Evolutionary conservation across 768 basidiomycete species (phyloP), one percentile per base, ranked within the genome.

Genomic region (Gymnopilus dilepis): DNA sequence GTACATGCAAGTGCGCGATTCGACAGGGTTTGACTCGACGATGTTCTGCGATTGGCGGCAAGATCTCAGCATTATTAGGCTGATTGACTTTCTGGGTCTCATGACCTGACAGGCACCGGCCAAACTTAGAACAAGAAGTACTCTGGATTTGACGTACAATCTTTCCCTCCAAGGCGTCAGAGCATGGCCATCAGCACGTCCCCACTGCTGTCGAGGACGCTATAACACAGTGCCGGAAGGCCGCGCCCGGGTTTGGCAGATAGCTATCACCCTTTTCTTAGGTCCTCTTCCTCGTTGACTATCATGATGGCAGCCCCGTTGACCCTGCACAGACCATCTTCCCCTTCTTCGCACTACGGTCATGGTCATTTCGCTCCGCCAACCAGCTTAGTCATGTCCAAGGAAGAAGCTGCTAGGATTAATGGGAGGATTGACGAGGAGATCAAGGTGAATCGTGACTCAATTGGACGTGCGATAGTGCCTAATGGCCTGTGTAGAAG

Each of bases 401-500:
- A 54, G 31, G 60, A 84, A 28, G 78, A 82, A 21, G 82, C 84
- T 7, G 70, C 74, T 11, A 79, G 74, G 34, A 75, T 80, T 58
- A 86, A 82, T 70, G 79, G 78, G 62, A 71, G 74, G 68, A 86
- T 86, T 66, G 85, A 86, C 69, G 83, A 86, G 51, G 85, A 86
- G 26, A 71, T 86, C 68, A 84, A 75, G 74, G 86, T 85, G 43
- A 19, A 28, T 43, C 31, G 41, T 47, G 43, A 7, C 21, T 31
- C 21, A 17, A 26, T 7, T n/a, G 8, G 17, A 11, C n/a, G 21
- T 41, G 8, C 41, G 22, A 67, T 64, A 52, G 38, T 45, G 9
- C 38, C 41, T 50, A 26, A 54, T 41, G 33, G 24, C 40, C 51
- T 21, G 6, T 31, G 2, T 21, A 41, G 85, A 82, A 77, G 70